phyloP scores from a whole-genome alignment of 495 filamentous ascomycete genomes.

The Xeromyces bisporus region DNA sequence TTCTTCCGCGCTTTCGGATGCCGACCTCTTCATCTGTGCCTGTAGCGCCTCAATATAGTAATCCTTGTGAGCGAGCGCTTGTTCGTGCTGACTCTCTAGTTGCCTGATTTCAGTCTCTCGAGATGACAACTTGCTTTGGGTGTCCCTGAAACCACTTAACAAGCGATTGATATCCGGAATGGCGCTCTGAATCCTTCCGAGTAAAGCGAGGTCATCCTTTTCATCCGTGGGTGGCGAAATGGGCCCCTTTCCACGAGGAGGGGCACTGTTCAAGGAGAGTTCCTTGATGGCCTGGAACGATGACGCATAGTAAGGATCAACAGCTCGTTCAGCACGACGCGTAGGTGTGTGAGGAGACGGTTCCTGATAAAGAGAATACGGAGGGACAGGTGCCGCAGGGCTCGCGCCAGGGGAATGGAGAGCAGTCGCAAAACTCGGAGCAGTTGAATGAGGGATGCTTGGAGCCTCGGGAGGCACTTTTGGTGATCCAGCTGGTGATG shows the following conservation, averaged over 20 bases:
- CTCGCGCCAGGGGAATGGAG: slow-evolving; percentile 25
- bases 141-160: slow-evolving; percentile 28
- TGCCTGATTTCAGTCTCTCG: slow-evolving; percentile 31
- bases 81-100: slow-evolving; percentile 29
- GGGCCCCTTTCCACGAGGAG: slow-evolving; percentile 12
- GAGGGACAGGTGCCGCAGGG: slow-evolving; percentile 16
- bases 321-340: slow-evolving; percentile 17
- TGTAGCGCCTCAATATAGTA: slow-evolving; percentile 36
- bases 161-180: slow-evolving; percentile 34
- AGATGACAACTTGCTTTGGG: slow-evolving; percentile 23
- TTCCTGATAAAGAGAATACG: slow-evolving; percentile 15
- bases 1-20: slow-evolving; percentile 33
- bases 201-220: slow-evolving; percentile 26
- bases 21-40: slow-evolving; percentile 34
- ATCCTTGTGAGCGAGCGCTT: slow-evolving; percentile 33
- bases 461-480: slow-evolving; percentile 1
- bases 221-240: slow-evolving; percentile 18
- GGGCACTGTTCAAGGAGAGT: slow-evolving; percentile 10
- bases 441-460: slow-evolving; percentile 1
- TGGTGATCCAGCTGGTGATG: slow-evolving; percentile 22
- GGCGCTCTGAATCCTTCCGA: slow-evolving; percentile 30
- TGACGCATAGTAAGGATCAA: slow-evolving; percentile 15
- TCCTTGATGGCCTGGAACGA: slow-evolving; percentile 21
- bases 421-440: slow-evolving; percentile 16
- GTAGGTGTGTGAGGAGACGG: slow-evolving; percentile 10